Percentiles rank a stretch among this genome's conserved stretches.
These are phyloP conservation scores for Marsdenia floribunda DNA, from an alignment of 257 asterid genomes.

Conservation along the genomic window DNA sequence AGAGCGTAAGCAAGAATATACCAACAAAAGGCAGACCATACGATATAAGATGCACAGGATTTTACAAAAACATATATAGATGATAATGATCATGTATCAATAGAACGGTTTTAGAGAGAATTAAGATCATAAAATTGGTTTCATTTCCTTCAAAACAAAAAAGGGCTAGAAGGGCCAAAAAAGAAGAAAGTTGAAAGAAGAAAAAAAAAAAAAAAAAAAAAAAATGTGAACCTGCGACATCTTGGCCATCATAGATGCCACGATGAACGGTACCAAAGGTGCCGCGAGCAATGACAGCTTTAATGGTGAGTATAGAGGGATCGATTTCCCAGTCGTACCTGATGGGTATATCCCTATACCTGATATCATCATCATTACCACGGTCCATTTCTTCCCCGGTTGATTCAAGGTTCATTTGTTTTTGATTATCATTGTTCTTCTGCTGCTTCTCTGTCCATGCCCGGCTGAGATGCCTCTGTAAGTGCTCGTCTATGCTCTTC, in stretches of 20 bases:
- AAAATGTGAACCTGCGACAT: conserved; percentile 58
- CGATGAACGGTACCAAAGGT: conserved; percentile 84
- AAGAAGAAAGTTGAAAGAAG: not conserved
- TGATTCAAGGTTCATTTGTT: not conserved
- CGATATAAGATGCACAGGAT: not conserved
- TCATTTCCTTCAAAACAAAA: no score
- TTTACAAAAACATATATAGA: not conserved
- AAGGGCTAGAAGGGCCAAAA: not conserved
- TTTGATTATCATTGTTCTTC: conserved; percentile 9
- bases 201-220: not conserved
- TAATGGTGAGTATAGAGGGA: conserved; percentile 55
- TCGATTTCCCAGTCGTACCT: conserved; percentile 78
- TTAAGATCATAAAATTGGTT: not conserved
- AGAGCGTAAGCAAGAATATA: not conserved
- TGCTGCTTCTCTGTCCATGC: conserved; percentile 52
- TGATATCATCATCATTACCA: not conserved
- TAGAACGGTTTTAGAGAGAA: not conserved
- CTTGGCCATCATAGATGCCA: conserved; percentile 62
- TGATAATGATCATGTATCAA: no score
- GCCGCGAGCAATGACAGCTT: conserved; percentile 67
- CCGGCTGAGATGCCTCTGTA: conserved; percentile 57
- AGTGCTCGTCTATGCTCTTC: conserved; percentile 67
- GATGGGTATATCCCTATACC: conserved; percentile 43
- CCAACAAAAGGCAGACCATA: not conserved
- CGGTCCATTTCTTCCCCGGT: conserved; percentile 9